These are phyloP conservation scores for Brettanomyces custersianus DNA, from an alignment of 805 yeast genomes.

Conservation along the genomic window DNA sequence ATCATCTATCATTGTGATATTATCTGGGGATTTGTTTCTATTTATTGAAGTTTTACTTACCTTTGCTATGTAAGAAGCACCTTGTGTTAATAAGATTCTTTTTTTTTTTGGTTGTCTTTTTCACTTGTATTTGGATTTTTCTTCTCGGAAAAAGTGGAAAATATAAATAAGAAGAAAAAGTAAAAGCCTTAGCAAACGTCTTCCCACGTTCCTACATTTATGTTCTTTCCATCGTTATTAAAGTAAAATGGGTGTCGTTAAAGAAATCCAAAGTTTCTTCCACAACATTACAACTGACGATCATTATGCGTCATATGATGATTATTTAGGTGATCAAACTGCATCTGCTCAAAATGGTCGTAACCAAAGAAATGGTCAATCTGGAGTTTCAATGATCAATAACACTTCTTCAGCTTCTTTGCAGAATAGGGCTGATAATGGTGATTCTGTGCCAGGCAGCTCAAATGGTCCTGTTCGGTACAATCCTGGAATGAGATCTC, in stretches of 20 bases:
- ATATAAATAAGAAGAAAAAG: too few species aligned
- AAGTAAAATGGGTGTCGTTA: conserved; percentile 22
- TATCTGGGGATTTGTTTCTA: too few species aligned
- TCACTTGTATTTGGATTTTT: too few species aligned
- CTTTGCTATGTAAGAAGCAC: too few species aligned
- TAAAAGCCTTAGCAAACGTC: too few species aligned
- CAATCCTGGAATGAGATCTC: conserved; percentile 31
- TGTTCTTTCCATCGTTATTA: too few species aligned
- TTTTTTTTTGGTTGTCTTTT: too few species aligned
- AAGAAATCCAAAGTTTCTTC: conserved; percentile 27
- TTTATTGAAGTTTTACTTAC: too few species aligned
- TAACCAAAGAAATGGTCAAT: conserved; percentile 15
- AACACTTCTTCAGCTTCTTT: conserved; percentile 26
- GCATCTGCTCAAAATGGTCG: conserved; percentile 17
- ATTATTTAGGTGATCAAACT: conserved; percentile 14
- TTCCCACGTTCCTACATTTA: too few species aligned
- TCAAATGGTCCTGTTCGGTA: conserved; percentile 31
- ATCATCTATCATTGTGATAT: too few species aligned
- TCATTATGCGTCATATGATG: conserved; percentile 48
- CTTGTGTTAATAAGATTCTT: too few species aligned
- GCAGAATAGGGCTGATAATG: conserved; percentile 33
- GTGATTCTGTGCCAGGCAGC: conserved; percentile 14
- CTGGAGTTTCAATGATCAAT: conserved; percentile 20
- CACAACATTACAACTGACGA: conserved; percentile 49
- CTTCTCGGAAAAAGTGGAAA: too few species aligned